Evolutionary conservation across 495 filamentous ascomycete genomes (phyloP).

Genomic region (Hypoxylon subgilvum): DNA sequence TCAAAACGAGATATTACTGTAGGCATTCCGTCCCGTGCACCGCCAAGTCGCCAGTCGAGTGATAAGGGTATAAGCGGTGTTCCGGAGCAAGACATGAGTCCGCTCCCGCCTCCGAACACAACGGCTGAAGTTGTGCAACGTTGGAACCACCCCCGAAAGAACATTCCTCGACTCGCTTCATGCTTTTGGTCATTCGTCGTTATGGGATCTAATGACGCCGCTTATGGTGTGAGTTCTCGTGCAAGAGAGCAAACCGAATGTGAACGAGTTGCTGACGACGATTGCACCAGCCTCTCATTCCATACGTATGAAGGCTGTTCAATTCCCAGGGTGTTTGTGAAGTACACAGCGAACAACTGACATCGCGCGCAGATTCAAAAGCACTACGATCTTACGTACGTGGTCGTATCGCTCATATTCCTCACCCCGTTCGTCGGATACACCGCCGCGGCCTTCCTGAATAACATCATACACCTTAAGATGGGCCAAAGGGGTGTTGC

Average conservation of each 20-base stretch:
- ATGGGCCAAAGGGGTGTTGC: slow-evolving; percentile 80
- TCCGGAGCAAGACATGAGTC: slow-evolving; percentile 17
- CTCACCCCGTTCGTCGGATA: slow-evolving; percentile 82
- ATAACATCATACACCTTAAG: slow-evolving; percentile 60
- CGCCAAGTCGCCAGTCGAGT: slow-evolving; percentile 8
- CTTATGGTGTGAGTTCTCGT: slow-evolving; percentile 68
- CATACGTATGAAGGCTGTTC: slow-evolving; percentile 49
- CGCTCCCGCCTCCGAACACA: slow-evolving; percentile 18
- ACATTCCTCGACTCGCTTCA: slow-evolving; percentile 67
- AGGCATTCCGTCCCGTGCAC: not conserved
- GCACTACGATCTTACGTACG: slow-evolving; percentile 75
- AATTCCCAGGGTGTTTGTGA: not conserved
- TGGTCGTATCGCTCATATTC: slow-evolving; percentile 80
- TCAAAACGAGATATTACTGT: slow-evolving; percentile 9
- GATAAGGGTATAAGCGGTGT: not conserved
- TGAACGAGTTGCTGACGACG: slow-evolving; percentile 16
- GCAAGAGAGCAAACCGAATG: not conserved
- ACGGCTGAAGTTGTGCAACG: slow-evolving; percentile 41
- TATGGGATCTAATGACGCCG: slow-evolving; percentile 83
- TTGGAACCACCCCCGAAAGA: slow-evolving; percentile 75
- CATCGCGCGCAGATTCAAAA: slow-evolving; percentile 56
- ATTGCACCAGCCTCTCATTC: slow-evolving; percentile 59
- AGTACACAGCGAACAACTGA: not conserved
- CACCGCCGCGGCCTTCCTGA: slow-evolving; percentile 75
- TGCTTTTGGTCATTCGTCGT: slow-evolving; percentile 78